A percentile compares a stretch with the other conserved stretches of the same genome.
These are phyloP conservation scores for Amesomyces nigricolor DNA, from an alignment of 2,329 filamentous ascomycete species.

Conservation along the genomic window DNA sequence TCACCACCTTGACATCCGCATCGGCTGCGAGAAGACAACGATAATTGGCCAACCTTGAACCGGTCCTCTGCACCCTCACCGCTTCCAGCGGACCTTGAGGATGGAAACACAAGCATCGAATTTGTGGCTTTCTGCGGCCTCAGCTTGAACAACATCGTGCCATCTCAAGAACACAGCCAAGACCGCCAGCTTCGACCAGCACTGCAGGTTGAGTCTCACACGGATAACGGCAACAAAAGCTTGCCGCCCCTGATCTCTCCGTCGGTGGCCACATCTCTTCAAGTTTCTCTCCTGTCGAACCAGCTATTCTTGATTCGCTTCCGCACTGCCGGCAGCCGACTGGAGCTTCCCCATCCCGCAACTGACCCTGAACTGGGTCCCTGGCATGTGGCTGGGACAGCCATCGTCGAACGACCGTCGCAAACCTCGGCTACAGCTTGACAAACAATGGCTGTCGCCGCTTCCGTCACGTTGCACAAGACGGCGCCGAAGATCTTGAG, in stretches of 20 bases:
- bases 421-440: neutral
- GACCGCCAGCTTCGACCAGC: too few relatives aligned
- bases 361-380: neutral
- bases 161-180: too few relatives aligned
- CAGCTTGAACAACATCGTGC: too few relatives aligned
- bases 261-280: too few relatives aligned
- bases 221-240: too few relatives aligned
- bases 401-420: too few relatives aligned
- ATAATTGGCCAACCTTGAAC: neutral
- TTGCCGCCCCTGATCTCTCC: too few relatives aligned
- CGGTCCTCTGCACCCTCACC: slow-evolving; percentile 15
- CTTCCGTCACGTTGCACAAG: neutral
- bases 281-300: too few relatives aligned
- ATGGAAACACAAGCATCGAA: neutral
- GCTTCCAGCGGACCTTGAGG: slow-evolving; percentile 5
- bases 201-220: too few relatives aligned
- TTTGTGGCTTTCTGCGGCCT: too few relatives aligned
- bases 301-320: slow-evolving; percentile 7
- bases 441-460: neutral
- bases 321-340: slow-evolving; percentile 3
- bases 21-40: neutral
- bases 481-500: slow-evolving; percentile 4
- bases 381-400: too few relatives aligned
- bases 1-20: neutral
- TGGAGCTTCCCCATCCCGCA: slow-evolving; percentile 1